Base-by-base conservation (phyloP, 768 basidiomycete genomes). In the Rhodotorula toruloides region DNA sequence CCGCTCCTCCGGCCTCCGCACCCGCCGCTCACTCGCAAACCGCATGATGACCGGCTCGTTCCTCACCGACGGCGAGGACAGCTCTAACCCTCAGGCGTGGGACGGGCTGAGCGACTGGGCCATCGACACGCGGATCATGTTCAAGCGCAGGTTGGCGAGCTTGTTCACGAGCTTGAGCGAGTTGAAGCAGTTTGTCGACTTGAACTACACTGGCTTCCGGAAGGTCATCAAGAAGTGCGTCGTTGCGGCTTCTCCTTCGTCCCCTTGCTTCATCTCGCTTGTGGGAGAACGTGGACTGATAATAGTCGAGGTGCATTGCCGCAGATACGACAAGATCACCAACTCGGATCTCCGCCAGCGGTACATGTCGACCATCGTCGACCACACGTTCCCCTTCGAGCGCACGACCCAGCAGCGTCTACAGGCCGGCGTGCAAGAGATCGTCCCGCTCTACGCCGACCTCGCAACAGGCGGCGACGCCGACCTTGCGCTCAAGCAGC, bases 171-270 rank as follows among this genome's bases (percentile, higher is more conserved):
- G n/a, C n/a, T n/a, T n/a, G n/a, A n/a, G n/a, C n/a, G 72, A 76
- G 53, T 82, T 98, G 62, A 84, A 83, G 76, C 88, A 90, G 11
- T 99, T 91, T 70, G 85, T 91, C 61, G 91, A 97, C 74, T 80
- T 96, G 63, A 98, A 98, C 77, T 83, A 90, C 76, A 88, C 90
- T 0, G 94, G 92, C 2, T 91, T 97, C 79, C 84, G 90, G 72
- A 97, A 97, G 81, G 92, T 94, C 43, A 76, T 93, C 75, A 97
- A 97, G 79, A 97, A 97, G 88, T 91, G 76, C 63, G 85, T 37
- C 19, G 52, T 50, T 49, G 48, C 21, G 42, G 13, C 7, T 9
- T 32, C 25, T 21, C 11, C 19, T 5, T 14, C 34, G 37, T 22
- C n/a, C 31, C 22, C 49, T 42, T 52, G 61, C 49, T 32, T 10